Conservation (phyloP, 169 alveolate genomes). For the Plasmodium gaboni region DNA sequence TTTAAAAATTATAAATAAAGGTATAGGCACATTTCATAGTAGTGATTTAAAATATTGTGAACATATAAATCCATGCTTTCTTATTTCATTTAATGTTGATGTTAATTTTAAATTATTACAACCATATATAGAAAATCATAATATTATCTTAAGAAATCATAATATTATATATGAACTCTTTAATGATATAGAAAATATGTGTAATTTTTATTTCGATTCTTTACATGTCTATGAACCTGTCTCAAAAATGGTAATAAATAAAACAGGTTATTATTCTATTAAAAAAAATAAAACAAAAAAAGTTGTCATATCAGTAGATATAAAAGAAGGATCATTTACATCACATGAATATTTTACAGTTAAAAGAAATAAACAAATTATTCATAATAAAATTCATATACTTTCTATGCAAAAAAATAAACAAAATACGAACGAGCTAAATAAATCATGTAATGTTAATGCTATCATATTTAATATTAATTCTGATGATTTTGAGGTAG, state of each 20-base stretch:
- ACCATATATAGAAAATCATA: constrained; percentile 32
- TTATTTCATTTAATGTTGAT: constrained; percentile 83
- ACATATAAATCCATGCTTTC: constrained; percentile 61
- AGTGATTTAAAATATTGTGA: constrained; percentile 62
- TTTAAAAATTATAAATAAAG: constrained; percentile 83
- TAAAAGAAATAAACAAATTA: constrained; percentile 64
- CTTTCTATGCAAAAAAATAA: constrained; percentile 84
- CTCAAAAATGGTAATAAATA: constrained; percentile 81
- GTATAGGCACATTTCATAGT: constrained; percentile 88
- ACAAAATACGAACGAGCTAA: constrained; percentile 77
- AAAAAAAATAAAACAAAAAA: constrained; percentile 81
- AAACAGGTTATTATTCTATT: constrained; percentile 77
- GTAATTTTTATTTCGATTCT: constrained; percentile 78
- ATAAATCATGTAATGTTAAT: constrained; percentile 55
- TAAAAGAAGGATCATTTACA: constrained; percentile 79
- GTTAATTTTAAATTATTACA: constrained; percentile 78
- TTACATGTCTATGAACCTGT: constrained; percentile 77
- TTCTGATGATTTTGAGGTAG: constrained; percentile 46
- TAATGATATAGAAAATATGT: constrained; percentile 86
- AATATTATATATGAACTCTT: constrained; percentile 90
- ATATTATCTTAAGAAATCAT: constrained; percentile 85
- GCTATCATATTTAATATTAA: constrained; percentile 56
- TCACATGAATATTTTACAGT: constrained; percentile 61
- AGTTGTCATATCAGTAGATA: constrained; percentile 82
- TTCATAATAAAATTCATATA: constrained; percentile 72